Evolutionary conservation across 257 asterid genomes (phyloP), one percentile per base, ranked within the genome.

Genomic region (Linaria vulgaris): DNA sequence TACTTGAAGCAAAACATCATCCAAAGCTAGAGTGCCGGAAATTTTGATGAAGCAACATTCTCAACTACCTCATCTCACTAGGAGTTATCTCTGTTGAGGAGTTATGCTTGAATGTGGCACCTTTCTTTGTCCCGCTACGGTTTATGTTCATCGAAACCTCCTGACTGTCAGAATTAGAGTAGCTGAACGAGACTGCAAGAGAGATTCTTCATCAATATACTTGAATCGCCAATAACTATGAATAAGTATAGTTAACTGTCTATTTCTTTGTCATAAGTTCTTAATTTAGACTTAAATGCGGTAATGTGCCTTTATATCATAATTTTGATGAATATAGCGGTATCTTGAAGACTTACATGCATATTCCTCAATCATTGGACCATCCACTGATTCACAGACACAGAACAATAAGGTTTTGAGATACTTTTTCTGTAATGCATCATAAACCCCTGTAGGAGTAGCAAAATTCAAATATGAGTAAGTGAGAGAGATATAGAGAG

Each of bases 341-440:
- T 52, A 69, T 61, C 60, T n/a, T 66, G 6, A 57, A 67, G 24
- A 75, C 94, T 77, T 82, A 90, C 98, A 92, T 52, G 96, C 50
- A 74, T 89, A 89, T 71, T 92, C 98, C 83, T 92, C 97, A 55
- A 92, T 83, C 85, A 85, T 89, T 25, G 95, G 87, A 68, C 97
- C 98, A 59, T 83, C 94, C 43, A 76, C 75, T 59, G 92, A 67
- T 77, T 92, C 96, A 48, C 96, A 92, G 68, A 92, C 78, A 62
- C 84, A 85, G 79, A 92, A 92, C 77, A 92, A 46, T 55, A 92
- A 95, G 16, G 96, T 87, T 81, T 85, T 92, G 78, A 89, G 85
- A 70, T 92, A 92, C 72, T 86, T 92, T 66, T 85, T 92, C 86
- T 87, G 96, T 57, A 92, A 66, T 13, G 98, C 97, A 75, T 92